Conservation (phyloP, 495 filamentous ascomycete genomes). For the Daldinia concentrica region DNA sequence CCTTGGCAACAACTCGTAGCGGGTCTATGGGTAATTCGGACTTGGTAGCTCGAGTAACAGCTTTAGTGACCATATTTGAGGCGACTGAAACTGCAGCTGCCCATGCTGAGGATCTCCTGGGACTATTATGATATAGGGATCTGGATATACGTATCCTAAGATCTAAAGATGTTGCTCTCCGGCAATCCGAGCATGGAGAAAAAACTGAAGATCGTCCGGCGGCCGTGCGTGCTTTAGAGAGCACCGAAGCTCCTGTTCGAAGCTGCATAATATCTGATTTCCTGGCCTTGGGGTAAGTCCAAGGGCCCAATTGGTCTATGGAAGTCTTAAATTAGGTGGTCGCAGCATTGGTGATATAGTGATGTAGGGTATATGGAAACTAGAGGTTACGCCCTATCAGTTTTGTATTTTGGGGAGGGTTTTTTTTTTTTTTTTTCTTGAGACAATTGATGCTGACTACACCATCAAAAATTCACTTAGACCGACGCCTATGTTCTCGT, state of each 20-base stretch:
- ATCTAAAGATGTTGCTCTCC: conserved; percentile 45
- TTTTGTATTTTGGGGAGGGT: not conserved
- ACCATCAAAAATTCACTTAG: conserved; percentile 3
- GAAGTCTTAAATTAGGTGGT: conserved; percentile 21
- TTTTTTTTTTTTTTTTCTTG: conserved; percentile 1
- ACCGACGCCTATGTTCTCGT: no score
- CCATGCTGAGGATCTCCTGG: conserved; percentile 55
- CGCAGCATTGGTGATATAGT: conserved; percentile 29
- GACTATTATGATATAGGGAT: conserved; percentile 51
- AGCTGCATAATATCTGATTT: conserved; percentile 52
- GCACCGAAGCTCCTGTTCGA: conserved; percentile 50
- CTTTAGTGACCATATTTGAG: conserved; percentile 77
- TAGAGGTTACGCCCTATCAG: not conserved
- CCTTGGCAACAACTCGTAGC: conserved; percentile 85
- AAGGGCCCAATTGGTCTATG: conserved; percentile 42
- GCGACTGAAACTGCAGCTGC: conserved; percentile 77
- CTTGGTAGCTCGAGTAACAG: conserved; percentile 64
- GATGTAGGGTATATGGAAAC: not conserved
- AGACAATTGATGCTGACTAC: conserved; percentile 16
- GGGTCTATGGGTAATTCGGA: conserved; percentile 75
- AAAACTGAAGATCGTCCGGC: conserved; percentile 35
- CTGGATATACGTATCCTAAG: conserved; percentile 48
- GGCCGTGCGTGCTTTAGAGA: conserved; percentile 43
- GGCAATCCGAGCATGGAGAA: conserved; percentile 51
- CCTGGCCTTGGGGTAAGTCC: conserved; percentile 28